These are phyloP conservation scores for Pleomassaria siparia DNA, from an alignment of 2,329 filamentous ascomycete genomes.

Conservation along the genomic window DNA sequence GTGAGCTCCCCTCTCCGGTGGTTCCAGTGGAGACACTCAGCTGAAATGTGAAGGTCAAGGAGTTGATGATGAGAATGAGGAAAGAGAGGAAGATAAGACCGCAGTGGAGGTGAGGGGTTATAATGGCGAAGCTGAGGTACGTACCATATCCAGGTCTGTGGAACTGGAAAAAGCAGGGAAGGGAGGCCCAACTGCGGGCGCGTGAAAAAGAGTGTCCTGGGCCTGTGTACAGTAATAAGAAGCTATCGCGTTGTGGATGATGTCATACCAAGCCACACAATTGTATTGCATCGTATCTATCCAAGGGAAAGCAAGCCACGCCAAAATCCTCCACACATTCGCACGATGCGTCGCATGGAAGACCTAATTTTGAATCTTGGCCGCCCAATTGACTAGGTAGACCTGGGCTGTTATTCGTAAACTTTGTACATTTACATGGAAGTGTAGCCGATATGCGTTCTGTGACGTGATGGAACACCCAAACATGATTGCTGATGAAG, in stretches of 20 bases:
- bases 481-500: no score
- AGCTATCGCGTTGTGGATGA: slow-evolving; percentile 8
- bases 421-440: no score
- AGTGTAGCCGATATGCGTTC: no score
- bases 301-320: slow-evolving; percentile 8
- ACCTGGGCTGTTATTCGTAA: no score
- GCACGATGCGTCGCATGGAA: not conserved
- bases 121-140: not conserved
- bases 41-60: not conserved
- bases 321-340: not conserved
- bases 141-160: slow-evolving; percentile 2
- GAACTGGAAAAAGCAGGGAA: slow-evolving; percentile 19
- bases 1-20: not conserved
- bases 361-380: not conserved
- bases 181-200: slow-evolving; percentile 1
- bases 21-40: not conserved
- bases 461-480: no score
- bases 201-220: slow-evolving; percentile 7
- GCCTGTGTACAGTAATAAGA: not conserved
- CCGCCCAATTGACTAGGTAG: no score
- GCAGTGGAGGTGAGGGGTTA: slow-evolving; percentile 6
- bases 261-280: slow-evolving; percentile 17
- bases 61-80: slow-evolving; percentile 1
- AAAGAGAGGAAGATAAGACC: slow-evolving; percentile 1
- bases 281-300: not conserved